A percentile compares a stretch with the other conserved stretches of the same genome.
These are phyloP conservation scores for Zymoseptoria passerinii DNA, from an alignment of 2,329 filamentous ascomycete genomes.

Conservation along the genomic window DNA sequence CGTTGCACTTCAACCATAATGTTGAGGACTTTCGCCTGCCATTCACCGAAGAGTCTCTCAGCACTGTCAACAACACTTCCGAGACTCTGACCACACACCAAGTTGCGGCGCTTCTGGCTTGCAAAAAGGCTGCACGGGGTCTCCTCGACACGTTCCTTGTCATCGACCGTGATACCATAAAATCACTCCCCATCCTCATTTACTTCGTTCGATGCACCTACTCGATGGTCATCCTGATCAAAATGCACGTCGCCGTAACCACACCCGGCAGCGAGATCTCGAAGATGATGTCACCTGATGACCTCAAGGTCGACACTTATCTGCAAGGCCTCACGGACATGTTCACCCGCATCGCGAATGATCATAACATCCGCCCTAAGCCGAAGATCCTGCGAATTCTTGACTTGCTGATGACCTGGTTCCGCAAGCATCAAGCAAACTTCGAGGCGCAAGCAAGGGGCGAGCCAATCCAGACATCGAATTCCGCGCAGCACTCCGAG, in stretches of 20 bases:
- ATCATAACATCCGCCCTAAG: conserved; percentile 30
- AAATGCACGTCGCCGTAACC: conserved; percentile 49
- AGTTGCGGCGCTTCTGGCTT: conserved; percentile 40
- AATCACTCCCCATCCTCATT: conserved; percentile 38
- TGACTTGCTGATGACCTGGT: conserved; percentile 38
- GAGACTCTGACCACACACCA: conserved; percentile 40
- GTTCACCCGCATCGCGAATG: conserved; percentile 24
- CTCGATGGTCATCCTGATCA: conserved; percentile 51
- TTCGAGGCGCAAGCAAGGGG: conserved; percentile 15
- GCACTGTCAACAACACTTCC: conserved; percentile 31
- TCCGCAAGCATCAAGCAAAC: conserved; percentile 31
- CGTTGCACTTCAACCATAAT: conserved; percentile 40
- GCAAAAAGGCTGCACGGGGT: conserved; percentile 38
- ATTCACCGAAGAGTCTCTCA: conserved; percentile 36
- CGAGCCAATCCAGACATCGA: conserved; percentile 7
- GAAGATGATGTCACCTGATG: conserved; percentile 41
- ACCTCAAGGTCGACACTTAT: conserved; percentile 40
- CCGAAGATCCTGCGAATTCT: conserved; percentile 42
- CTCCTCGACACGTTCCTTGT: conserved; percentile 43
- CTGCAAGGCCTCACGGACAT: conserved; percentile 39
- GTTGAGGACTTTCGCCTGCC: conserved; percentile 39
- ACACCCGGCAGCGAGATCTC: conserved; percentile 41
- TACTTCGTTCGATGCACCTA: conserved; percentile 47
- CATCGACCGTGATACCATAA: conserved; percentile 38
- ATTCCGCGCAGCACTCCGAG: conserved; percentile 1